Evolutionary conservation across 202 grass and related monocot genomes (phyloP), one percentile per base, ranked within the genome.

Genomic region (Sporobolus alterniflorus): DNA sequence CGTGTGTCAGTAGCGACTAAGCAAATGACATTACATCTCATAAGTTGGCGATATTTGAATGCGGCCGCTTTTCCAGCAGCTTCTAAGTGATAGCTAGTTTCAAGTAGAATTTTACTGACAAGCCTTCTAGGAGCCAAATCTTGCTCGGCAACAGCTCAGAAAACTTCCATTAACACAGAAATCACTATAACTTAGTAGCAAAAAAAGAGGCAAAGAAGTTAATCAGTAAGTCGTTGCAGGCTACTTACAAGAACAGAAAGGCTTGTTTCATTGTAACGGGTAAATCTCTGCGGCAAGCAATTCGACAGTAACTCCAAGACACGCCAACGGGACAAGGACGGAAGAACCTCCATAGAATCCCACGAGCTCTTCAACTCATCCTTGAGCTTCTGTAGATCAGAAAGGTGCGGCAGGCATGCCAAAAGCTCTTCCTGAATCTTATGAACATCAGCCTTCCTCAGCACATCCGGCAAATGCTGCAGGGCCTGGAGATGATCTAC

Each of bases 391-490:
- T 98, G 91, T 20, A 98, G 42, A 82, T 94, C 91, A 36, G 92
- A 88, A 48, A 98, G 80, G 64, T 95, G 85, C 72, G 89, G 96
- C 26, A 98, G 89, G 48, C 96, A 98, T 61, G 89, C 83, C 28
- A 88, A 9, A 77, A 98, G 85, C 78, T 98, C 92, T 0, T 89
- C 81, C 43, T 93, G 90, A 83, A 98, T 88, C 78, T 91, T 91
- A 80, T 93, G 95, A 43, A 95, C 77, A 78, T 95, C 86, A 60
- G 95, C 85, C 29, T 92, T 95, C 84, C 83, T 92, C 34, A 98
- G 79, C 47, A 90, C 73, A 83, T 96, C 96, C 17, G 82, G 87
- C 77, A 98, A 91, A 76, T 98, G 89, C 54, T 93, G 92, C 40
- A 95, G 64, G 54, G 84, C 89, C 43, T 91, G 84, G 26, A 98